Percentiles rank a stretch among this genome's conserved stretches.
These are phyloP conservation scores for Globisporangium barbulae DNA, from an alignment of 352 stramenopile genomes.

Conservation along the genomic window DNA sequence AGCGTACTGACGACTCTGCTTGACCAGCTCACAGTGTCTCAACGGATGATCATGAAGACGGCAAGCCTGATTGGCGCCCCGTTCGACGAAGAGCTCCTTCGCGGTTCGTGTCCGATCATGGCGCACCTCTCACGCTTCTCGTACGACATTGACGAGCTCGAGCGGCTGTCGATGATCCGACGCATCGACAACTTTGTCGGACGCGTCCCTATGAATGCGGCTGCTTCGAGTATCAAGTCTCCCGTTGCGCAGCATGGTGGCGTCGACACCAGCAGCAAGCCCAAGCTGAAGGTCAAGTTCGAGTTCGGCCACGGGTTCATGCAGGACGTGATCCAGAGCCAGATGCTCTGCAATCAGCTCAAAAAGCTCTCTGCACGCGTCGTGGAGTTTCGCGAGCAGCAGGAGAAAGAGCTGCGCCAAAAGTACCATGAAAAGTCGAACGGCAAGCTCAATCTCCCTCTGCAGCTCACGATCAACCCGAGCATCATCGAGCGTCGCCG, in stretches of 20 bases:
- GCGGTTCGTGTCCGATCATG: constrained; percentile 64
- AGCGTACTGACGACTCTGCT: constrained; percentile 81
- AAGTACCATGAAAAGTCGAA: constrained; percentile 77
- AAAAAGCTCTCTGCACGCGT: constrained; percentile 78
- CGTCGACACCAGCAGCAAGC: neutral
- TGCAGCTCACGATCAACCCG: constrained; percentile 29
- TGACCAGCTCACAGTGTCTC: constrained; percentile 78
- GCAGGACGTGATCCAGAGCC: constrained; percentile 73
- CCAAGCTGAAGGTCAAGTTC: constrained; percentile 72
- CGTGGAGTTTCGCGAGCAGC: constrained; percentile 64
- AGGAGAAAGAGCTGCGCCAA: constrained; percentile 72
- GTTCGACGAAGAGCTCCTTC: constrained; percentile 77
- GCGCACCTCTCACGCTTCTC: constrained; percentile 63
- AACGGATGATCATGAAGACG: constrained; percentile 87
- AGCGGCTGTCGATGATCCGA: constrained; percentile 74
- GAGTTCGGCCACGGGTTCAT: constrained; percentile 87
- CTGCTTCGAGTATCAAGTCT: constrained; percentile 15
- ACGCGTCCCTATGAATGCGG: constrained; percentile 33
- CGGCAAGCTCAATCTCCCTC: constrained; percentile 40
- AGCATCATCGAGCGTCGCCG: constrained; percentile 14
- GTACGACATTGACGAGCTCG: constrained; percentile 69
- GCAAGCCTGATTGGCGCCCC: constrained; percentile 71
- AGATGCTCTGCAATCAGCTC: constrained; percentile 79
- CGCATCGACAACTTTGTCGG: constrained; percentile 76
- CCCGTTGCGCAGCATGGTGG: constrained; percentile 9